Evolutionary conservation across 2,329 filamentous ascomycete genomes (phyloP), one percentile per base, ranked within the genome.

Genomic region (Venturia aucupariae): DNA sequence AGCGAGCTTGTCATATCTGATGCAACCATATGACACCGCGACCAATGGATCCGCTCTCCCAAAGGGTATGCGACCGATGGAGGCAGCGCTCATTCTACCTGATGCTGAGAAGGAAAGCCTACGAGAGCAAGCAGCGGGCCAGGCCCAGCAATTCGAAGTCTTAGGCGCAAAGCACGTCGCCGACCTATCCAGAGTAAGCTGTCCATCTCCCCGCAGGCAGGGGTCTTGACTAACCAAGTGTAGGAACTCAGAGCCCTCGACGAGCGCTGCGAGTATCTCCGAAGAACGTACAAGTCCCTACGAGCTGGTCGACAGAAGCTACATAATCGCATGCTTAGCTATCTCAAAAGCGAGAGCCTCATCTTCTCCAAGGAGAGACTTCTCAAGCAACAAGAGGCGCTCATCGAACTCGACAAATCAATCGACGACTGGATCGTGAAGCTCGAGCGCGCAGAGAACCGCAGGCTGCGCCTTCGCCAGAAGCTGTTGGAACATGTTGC

Each of bases 401-500:
- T 93, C 13, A 84, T 86, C 1, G 89, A 92, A 73, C 82, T 93
- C 7, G 89, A 93, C 71, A 78, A 82, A 19, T 89, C 87, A 2
- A 92, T 93, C 67, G 90, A 92, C 70, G 88, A 91, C 72, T 92
- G 90, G 87, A 85, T 90, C 60, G 80, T 77, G 69, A 92, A 92
- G 76, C 82, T 92, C n/a, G 90, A 92, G 71, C 83, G 88, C 67
- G 88, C 89, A 11, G 90, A 93, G 74, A 90, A 92, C 72, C 82
- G 90, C 70, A 85, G 89, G 48, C 87, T 86, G 19, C 82, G 88
- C 7, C 85, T 93, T 55, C 84, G 89, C 44, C 89, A 92, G 72
- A 93, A 92, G 79, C 79, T 93, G 15, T 82, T 93, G 3, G 89
- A 93, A 75, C 90, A 93, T 71, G 86, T 92, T 62, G 89, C 90